Evolutionary conservation across 352 stramenopile genomes (phyloP).

Genomic region (Globisporangium spiculum): DNA sequence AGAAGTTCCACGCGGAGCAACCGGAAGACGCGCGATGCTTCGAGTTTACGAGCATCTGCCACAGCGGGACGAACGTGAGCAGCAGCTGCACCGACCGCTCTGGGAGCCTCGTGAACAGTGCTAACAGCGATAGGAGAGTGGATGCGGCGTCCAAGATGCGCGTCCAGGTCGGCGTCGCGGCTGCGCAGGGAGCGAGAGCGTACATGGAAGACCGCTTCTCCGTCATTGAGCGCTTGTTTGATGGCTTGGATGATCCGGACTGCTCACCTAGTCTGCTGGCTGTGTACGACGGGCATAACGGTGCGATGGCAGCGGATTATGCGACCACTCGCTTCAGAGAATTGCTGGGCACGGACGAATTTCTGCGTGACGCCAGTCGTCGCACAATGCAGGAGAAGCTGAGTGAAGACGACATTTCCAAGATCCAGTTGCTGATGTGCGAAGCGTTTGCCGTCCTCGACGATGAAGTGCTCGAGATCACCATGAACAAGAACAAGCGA

Average conservation of each 20-base stretch:
- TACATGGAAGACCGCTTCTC: conserved; percentile 85
- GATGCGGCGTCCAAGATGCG: conserved; percentile 28
- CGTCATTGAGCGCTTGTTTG: conserved; percentile 57
- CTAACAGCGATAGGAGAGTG: conserved; percentile 13
- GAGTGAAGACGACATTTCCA: conserved; percentile 43
- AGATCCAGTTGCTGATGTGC: conserved; percentile 46
- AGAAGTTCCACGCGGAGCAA: conserved; percentile 38
- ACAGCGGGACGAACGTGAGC: conserved; percentile 11
- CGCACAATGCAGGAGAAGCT: conserved; percentile 30
- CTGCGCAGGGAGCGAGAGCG: conserved; percentile 56
- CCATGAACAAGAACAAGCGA: conserved; percentile 62
- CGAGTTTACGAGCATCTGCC: conserved; percentile 50
- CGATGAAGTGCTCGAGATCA: conserved; percentile 68
- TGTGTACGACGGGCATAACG: conserved; percentile 79
- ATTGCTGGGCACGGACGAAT: conserved; percentile 45
- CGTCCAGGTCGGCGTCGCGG: conserved; percentile 45
- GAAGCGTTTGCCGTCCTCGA: conserved; percentile 63
- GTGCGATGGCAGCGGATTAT: conserved; percentile 63
- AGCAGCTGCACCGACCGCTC: conserved; percentile 9
- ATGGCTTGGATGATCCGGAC: conserved; percentile 35
- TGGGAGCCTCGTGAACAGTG: conserved; percentile 11
- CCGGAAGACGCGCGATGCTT: conserved; percentile 28
- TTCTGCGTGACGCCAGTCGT: conserved; percentile 45
- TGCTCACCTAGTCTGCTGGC: conserved; percentile 53
- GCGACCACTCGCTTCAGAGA: conserved; percentile 56